Conservation (phyloP, 2,329 filamentous ascomycete genomes). For the Colletotrichum sp. region DNA sequence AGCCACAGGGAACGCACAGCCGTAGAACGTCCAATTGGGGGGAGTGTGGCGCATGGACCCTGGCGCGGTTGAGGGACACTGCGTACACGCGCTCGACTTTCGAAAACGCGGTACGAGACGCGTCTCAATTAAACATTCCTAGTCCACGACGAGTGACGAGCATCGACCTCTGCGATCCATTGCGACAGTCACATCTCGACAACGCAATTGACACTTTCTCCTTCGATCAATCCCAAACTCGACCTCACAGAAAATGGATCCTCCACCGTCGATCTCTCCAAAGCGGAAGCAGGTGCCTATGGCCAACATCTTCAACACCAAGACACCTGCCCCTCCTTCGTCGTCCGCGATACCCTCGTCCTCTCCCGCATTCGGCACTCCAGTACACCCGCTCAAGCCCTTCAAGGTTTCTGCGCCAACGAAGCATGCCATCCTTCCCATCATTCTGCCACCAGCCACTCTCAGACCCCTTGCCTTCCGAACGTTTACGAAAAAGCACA, state of each 20-base stretch:
- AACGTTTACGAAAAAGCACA: constrained; percentile 97
- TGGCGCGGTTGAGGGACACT: not conserved
- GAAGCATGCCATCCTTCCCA: constrained; percentile 73
- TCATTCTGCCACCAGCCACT: constrained; percentile 85
- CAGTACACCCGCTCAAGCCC: constrained; percentile 76
- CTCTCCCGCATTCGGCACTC: constrained; percentile 89
- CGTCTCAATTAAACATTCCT: constrained; percentile 23
- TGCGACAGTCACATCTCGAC: not conserved
- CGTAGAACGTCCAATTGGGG: not conserved
- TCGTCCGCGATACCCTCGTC: constrained; percentile 80
- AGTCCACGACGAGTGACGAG: not conserved
- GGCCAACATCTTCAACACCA: constrained; percentile 43
- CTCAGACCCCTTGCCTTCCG: constrained; percentile 91
- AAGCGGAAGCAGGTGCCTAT: constrained; percentile 32
- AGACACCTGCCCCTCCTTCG: constrained; percentile 35
- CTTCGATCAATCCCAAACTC: not conserved
- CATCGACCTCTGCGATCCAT: not conserved
- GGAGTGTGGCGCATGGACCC: not conserved
- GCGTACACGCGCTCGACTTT: not conserved
- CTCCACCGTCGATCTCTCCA: constrained; percentile 18
- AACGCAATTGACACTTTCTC: not conserved
- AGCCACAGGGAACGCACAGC: not conserved
- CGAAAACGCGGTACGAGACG: constrained; percentile 10
- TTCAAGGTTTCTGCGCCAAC: constrained; percentile 59
- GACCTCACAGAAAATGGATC: constrained; percentile 34